Evolutionary conservation across 495 filamentous ascomycete species (phyloP).

Genomic region (Cercophora scortea): DNA sequence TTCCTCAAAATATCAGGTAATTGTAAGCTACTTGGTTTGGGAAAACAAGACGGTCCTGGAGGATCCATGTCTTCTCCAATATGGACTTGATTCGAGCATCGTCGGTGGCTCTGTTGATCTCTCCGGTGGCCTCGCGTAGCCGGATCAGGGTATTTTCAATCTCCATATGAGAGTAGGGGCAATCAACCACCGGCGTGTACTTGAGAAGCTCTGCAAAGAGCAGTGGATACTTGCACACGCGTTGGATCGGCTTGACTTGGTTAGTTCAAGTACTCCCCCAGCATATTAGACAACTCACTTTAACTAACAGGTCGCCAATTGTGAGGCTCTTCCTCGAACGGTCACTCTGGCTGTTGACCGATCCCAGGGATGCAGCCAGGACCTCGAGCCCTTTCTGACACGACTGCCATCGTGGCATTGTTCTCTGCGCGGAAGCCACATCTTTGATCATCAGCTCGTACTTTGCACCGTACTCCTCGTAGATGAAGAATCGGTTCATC

Average conservation of each 20-base stretch:
- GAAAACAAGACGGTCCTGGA: slow-evolving; percentile 72
- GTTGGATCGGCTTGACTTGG: slow-evolving; percentile 70
- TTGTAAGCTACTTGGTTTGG: slow-evolving; percentile 50
- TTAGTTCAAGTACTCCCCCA: slow-evolving; percentile 8
- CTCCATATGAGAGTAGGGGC: slow-evolving; percentile 68
- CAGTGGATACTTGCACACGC: slow-evolving; percentile 87
- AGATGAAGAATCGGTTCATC: slow-evolving; percentile 75
- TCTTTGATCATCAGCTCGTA: slow-evolving; percentile 79
- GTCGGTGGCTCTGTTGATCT: slow-evolving; percentile 73
- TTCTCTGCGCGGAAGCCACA: slow-evolving; percentile 57
- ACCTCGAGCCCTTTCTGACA: slow-evolving; percentile 87
- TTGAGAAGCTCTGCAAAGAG: slow-evolving; percentile 76
- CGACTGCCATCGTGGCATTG: slow-evolving; percentile 65
- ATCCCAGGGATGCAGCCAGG: slow-evolving; percentile 65
- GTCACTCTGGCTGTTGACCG: slow-evolving; percentile 55
- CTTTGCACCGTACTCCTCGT: slow-evolving; percentile 81
- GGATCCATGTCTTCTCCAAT: slow-evolving; percentile 65
- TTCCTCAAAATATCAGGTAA: not conserved
- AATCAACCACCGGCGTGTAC: slow-evolving; percentile 75
- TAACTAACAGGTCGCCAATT: slow-evolving; percentile 81
- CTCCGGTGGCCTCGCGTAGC: slow-evolving; percentile 60
- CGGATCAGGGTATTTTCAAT: slow-evolving; percentile 66
- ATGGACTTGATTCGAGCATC: slow-evolving; percentile 47
- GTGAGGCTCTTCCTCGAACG: slow-evolving; percentile 66
- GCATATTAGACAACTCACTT: slow-evolving; percentile 44